Conservation (phyloP, 169 alveolate genomes). For the Plasmodium yoelii region DNA sequence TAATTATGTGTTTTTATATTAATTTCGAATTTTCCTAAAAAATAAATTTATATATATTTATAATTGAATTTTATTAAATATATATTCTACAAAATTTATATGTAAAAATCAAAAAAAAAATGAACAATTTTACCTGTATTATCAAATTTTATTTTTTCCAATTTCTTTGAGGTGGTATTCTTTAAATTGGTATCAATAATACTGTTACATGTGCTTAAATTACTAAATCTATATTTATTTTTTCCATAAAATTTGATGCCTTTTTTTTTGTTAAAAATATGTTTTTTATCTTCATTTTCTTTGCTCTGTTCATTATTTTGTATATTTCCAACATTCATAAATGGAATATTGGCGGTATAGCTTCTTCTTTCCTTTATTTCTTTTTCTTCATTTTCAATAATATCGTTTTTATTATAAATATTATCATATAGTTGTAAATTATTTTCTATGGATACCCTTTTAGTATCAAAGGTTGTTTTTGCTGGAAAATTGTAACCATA, state of each 20-base stretch:
- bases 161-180: background rate
- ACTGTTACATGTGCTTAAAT: constrained; percentile 25
- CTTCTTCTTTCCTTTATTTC: background rate
- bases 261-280: constrained; percentile 4
- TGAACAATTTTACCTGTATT: background rate
- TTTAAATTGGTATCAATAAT: constrained; percentile 9
- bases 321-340: constrained; percentile 51
- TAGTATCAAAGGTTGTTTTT: background rate
- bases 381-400: background rate
- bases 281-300: constrained; percentile 3
- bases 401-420: background rate
- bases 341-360: constrained; percentile 14
- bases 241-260: background rate
- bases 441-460: background rate
- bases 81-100: background rate
- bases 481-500: background rate
- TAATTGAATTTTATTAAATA: no score
- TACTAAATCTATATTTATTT: constrained; percentile 47
- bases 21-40: constrained; percentile 28
- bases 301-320: constrained; percentile 7
- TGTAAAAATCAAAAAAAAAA: background rate
- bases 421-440: background rate
- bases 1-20: constrained; percentile 51
- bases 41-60: background rate
- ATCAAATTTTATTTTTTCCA: background rate